Evolutionary conservation across 371 early-diverging fungal genomes (phyloP).

Genomic region (Mucor lusitanicus): DNA sequence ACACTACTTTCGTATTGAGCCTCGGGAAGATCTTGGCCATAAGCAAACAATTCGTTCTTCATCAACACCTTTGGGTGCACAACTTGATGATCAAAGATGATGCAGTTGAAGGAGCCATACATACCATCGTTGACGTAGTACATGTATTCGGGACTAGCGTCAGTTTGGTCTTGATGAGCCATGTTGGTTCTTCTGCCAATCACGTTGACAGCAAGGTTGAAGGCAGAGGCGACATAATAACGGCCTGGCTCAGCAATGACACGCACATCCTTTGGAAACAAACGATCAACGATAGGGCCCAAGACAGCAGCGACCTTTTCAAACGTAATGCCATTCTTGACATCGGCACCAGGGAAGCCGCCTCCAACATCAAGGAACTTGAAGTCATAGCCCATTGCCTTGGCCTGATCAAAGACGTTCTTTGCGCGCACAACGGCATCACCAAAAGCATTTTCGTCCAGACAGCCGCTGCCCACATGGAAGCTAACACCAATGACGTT

Average conservation of each 20-base stretch:
- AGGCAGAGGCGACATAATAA: constrained; percentile 94
- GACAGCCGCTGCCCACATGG: constrained; percentile 97
- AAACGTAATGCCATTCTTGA: constrained; percentile 78
- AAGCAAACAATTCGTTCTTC: constrained; percentile 51
- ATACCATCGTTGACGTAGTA: constrained; percentile 98
- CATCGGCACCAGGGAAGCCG: constrained; percentile 93
- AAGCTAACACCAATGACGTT: constrained; percentile 91
- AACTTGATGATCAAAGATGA: constrained; percentile 94
- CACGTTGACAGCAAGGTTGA: constrained; percentile 89
- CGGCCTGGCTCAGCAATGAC: constrained; percentile 98
- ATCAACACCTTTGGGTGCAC: constrained; percentile 62
- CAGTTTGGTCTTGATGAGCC: constrained; percentile 25
- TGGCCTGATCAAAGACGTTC: constrained; percentile 85
- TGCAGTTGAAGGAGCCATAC: constrained; percentile 97
- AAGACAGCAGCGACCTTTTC: constrained; percentile 83
- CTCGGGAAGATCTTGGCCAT: constrained; percentile 29
- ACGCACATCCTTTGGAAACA: constrained; percentile 75
- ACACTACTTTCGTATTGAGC: constrained; percentile 66
- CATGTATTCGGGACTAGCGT: constrained; percentile 64
- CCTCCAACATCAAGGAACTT: constrained; percentile 94
- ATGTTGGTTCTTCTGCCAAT: constrained; percentile 83
- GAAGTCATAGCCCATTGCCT: constrained; percentile 74
- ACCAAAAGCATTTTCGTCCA: constrained; percentile 85
- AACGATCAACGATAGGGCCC: constrained; percentile 73
- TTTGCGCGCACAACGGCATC: constrained; percentile 90